phyloP scores from a whole-genome alignment of 208 protist genomes.

The Tritrichomonas foetus region DNA sequence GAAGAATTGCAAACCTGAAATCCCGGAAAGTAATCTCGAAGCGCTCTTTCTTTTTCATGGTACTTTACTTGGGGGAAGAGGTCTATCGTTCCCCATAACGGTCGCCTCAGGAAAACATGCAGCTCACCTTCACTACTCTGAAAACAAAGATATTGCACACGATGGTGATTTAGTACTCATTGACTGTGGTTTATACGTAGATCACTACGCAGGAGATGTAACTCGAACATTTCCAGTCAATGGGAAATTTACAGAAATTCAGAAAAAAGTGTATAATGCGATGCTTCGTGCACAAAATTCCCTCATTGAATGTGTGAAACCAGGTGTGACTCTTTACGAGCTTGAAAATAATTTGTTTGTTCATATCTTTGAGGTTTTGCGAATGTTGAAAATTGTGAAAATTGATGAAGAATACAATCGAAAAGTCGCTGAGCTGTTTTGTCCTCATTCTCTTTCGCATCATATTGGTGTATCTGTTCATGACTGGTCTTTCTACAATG shows the following conservation, averaged over 20 bases:
- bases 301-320: conserved; percentile 44
- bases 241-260: conserved; percentile 52
- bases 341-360: not conserved
- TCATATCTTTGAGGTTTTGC: not conserved
- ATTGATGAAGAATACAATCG: not conserved
- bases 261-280: conserved; percentile 54
- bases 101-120: conserved; percentile 53
- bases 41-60: not conserved
- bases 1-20: not conserved
- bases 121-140: conserved; percentile 52
- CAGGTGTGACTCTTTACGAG: conserved; percentile 48
- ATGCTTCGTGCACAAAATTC: conserved; percentile 52
- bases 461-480: not conserved
- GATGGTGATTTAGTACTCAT: conserved; percentile 58
- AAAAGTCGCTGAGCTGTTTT: not conserved
- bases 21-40: conserved; percentile 35
- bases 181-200: conserved; percentile 59
- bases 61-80: not conserved
- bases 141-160: conserved; percentile 49
- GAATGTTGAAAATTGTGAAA: too few species aligned
- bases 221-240: conserved; percentile 60
- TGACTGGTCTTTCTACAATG: not conserved
- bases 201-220: conserved; percentile 61
- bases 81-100: conserved; percentile 54
- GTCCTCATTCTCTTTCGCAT: not conserved